phyloP scores from a whole-genome alignment of 495 filamentous ascomycete species.

The Penicillium coffeae region DNA sequence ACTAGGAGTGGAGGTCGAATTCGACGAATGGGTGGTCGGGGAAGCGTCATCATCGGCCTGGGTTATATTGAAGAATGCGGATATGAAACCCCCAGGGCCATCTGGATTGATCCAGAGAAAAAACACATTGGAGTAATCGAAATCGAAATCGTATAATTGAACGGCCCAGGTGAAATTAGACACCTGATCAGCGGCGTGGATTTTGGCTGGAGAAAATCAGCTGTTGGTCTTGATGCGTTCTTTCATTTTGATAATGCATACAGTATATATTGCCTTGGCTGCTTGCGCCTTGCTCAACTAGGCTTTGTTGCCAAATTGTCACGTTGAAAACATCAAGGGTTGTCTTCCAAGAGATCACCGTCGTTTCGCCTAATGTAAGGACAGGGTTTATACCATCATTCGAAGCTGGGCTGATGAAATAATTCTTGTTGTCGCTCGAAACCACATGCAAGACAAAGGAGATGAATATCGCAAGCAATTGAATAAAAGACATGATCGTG shows the following conservation, averaged over 20 bases:
- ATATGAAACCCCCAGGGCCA: not conserved
- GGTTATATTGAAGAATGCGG: not conserved
- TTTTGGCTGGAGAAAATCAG: not conserved
- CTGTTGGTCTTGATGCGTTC: not conserved
- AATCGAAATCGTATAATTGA: not conserved
- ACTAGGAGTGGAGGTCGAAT: not conserved
- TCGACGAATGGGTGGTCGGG: not conserved
- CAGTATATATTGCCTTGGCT: not conserved
- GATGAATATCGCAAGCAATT: no score
- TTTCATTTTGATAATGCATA: not conserved
- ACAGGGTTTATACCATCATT: not conserved
- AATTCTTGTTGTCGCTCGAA: not conserved
- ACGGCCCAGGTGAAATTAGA: not conserved
- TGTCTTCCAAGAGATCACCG: not conserved
- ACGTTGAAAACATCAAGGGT: not conserved
- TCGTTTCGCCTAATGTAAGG: not conserved
- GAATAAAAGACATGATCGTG: no score
- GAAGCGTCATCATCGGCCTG: not conserved
- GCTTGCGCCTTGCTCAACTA: not conserved
- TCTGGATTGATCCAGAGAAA: not conserved
- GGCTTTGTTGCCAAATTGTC: not conserved
- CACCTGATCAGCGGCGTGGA: not conserved
- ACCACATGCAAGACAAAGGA: no score
- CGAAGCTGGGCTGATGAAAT: not conserved
- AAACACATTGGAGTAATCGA: not conserved